Evolutionary conservation across 2,329 filamentous ascomycete genomes (phyloP), one percentile per base, ranked within the genome.

Genomic region (Rhynchosporium agropyri): DNA sequence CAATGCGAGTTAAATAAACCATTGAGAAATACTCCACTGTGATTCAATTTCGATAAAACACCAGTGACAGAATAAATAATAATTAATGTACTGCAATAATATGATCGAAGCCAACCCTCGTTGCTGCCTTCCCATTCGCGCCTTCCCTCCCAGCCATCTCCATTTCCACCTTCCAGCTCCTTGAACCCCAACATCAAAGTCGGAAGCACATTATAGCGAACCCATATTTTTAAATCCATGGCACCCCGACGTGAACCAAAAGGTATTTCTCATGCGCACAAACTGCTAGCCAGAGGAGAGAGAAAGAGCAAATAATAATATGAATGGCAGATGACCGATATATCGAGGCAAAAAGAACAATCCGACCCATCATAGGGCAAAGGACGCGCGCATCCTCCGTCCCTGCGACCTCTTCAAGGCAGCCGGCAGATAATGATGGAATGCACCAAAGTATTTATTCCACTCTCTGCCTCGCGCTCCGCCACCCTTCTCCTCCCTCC

Each of bases 361-460:
- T 36, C 31, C 26, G 29, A 31, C 10, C 2, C 29, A 4, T 15
- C 29, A 15, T 13, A 36, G 9, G 12, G 3, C 29, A 50, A 9
- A 36, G 48, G n/a, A 50, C 31, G 48, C 48, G 48, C 48, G 13
- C 48, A n/a, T 50, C 48, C 33, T 36, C 33, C 9, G 33, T 36
- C 33, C 33, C 33, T 36, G 33, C 33, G 9, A 36, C 6, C 9
- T 6, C 9, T 10, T 36, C 33, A 36, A 36, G 33, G 9, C 5
- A 10, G 33, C 9, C 9, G 33, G 5, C 33, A 5, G 9, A 6
- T 5, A 10, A 36, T 36, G 2, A 10, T 36, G 33, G 33, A 36
- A 36, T 36, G 6, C 33, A 36, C 6, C 33, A 36, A 36, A 36
- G 33, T 36, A 36, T 6, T 36, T 36, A 36, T 36, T 36, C 33